Conservation (phyloP, 371 early-diverging fungal species). For the Syncephalis fuscata region DNA sequence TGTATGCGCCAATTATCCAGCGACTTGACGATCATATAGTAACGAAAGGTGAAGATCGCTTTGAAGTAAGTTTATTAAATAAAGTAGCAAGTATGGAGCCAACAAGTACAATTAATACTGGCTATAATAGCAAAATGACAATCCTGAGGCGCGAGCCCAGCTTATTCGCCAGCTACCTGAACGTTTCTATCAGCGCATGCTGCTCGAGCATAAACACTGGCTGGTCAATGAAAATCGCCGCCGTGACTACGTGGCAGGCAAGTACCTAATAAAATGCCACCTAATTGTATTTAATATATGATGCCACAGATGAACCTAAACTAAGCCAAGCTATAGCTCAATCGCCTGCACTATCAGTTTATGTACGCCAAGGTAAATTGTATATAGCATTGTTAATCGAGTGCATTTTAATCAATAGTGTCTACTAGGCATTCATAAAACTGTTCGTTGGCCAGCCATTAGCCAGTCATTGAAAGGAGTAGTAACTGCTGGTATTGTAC, state of each 20-base stretch:
- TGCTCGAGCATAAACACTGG: conserved; percentile 4
- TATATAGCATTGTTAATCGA: conserved; percentile 3
- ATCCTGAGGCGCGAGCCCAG: conserved; percentile 31
- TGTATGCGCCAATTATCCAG: conserved; percentile 65
- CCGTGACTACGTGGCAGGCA: conserved; percentile 1
- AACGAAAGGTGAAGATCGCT: conserved; percentile 27
- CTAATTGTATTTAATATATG: neutral
- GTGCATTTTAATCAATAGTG: conserved; percentile 3
- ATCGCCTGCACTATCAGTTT: neutral
- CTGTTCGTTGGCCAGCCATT: conserved; percentile 59
- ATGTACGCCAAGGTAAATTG: neutral
- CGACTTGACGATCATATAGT: conserved; percentile 42
- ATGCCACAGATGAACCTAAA: neutral
- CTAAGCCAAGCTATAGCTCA: neutral
- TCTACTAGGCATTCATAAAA: conserved; percentile 9
- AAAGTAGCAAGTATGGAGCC: too few relatives aligned
- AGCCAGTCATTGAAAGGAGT: conserved; percentile 87
- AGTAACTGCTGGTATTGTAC: conserved; percentile 68
- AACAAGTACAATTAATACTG: too few relatives aligned
- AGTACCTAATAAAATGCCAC: neutral
- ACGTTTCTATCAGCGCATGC: conserved; percentile 5
- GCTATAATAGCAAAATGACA: conserved; percentile 28
- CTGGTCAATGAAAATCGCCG: conserved; percentile 1
- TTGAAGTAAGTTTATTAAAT: neutral
- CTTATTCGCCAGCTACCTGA: conserved; percentile 50